A percentile compares a stretch with the other conserved stretches of the same genome.
These are phyloP conservation scores for Ustilago shanxiensis DNA, from an alignment of 1,284 basidiomycete genomes.

Conservation along the genomic window DNA sequence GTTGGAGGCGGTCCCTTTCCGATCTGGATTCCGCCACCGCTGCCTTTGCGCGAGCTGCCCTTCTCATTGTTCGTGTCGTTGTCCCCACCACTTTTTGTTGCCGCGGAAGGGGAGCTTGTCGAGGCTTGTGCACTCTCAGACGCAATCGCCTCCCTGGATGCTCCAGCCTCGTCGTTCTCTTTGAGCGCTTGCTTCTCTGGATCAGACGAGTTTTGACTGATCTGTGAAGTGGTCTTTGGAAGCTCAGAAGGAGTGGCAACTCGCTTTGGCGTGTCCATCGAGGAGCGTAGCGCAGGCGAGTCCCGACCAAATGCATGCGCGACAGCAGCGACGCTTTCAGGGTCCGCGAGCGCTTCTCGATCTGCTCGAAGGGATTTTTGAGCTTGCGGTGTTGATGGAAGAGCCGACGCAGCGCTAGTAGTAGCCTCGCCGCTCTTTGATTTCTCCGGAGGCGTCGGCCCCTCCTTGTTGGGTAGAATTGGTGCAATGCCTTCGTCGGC, in stretches of 20 bases:
- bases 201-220: background rate
- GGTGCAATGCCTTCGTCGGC: conserved; percentile 11
- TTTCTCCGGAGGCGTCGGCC: conserved; percentile 20
- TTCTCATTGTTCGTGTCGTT: background rate
- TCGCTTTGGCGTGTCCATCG: conserved; percentile 27
- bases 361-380: conserved; percentile 6
- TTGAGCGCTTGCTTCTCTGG: conserved; percentile 5
- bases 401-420: background rate
- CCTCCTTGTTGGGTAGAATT: conserved; percentile 25
- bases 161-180: background rate
- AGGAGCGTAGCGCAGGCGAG: conserved; percentile 39
- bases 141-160: background rate
- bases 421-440: background rate
- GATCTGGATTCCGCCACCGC: conserved; percentile 48
- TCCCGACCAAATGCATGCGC: conserved; percentile 55
- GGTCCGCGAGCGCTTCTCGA: conserved; percentile 43
- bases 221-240: background rate
- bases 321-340: conserved; percentile 50
- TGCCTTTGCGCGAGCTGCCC: conserved; percentile 6
- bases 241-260: conserved; percentile 19
- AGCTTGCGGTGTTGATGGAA: conserved; percentile 10
- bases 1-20: conserved; percentile 61
- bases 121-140: background rate
- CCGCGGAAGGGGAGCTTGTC: background rate
- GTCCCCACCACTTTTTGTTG: background rate